These are phyloP conservation scores for Lathyrus tuberosus DNA, from an alignment of 306 rosid genomes.

Conservation along the genomic window DNA sequence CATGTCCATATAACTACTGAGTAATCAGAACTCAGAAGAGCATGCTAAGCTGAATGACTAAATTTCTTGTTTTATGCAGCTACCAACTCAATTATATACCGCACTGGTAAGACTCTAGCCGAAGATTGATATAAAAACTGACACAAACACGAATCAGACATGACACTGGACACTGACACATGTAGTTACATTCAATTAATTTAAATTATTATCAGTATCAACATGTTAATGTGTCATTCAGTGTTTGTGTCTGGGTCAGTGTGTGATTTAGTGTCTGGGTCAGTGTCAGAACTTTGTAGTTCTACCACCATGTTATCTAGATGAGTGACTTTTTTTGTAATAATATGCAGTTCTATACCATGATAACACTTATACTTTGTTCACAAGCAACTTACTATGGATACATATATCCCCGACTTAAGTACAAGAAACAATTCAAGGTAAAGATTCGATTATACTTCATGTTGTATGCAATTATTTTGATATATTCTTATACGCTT, in stretches of 20 bases:
- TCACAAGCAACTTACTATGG: conserved; percentile 60
- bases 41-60: conserved; percentile 28
- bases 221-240: no score
- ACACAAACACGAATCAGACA: no score
- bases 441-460: conserved; percentile 37
- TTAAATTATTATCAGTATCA: no score
- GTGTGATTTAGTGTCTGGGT: no score
- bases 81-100: conserved; percentile 69
- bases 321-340: no score
- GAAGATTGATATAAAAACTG: conserved; percentile 13
- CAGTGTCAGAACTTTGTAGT: neutral
- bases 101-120: conserved; percentile 60
- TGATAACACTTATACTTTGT: conserved; percentile 51
- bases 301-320: neutral
- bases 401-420: conserved; percentile 53
- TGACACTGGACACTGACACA: no score
- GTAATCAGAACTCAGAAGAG: no score
- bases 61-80: conserved; percentile 62
- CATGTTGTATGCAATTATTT: neutral
- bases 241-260: no score
- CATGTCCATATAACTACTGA: no score
- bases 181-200: no score
- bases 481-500: conserved; percentile 10
- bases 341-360: conserved; percentile 60
- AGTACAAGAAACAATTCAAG: conserved; percentile 45